A percentile compares a stretch with the other conserved stretches of the same genome.
Evolutionary conservation across 805 yeast species (phyloP).

Genomic region (Isabelozyma pseudorhagii): DNA sequence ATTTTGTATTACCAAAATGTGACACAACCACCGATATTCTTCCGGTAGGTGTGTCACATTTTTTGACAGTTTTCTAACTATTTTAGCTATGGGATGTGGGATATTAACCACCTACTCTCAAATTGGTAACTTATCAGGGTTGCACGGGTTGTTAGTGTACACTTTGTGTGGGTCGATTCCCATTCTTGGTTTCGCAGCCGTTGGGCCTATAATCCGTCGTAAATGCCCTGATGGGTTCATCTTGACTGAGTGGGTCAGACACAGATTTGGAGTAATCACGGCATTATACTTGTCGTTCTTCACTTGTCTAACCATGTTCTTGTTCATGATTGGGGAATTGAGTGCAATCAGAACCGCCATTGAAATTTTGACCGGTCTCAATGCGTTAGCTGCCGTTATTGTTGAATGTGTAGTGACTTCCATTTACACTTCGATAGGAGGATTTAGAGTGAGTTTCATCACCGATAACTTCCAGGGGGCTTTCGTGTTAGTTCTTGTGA

Average conservation of each 20-base stretch:
- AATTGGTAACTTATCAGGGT: constrained; percentile 80
- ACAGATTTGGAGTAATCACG: constrained; percentile 69
- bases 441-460: constrained; percentile 81
- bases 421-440: constrained; percentile 84
- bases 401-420: constrained; percentile 86
- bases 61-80: not conserved
- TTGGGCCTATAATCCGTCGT: constrained; percentile 77
- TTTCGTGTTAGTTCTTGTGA: constrained; percentile 60
- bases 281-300: constrained; percentile 75
- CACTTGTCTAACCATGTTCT: constrained; percentile 78
- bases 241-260: constrained; percentile 90
- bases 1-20: not conserved
- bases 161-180: constrained; percentile 80
- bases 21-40: not conserved
- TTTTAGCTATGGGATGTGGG: constrained; percentile 84
- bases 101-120: constrained; percentile 81
- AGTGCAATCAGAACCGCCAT: constrained; percentile 78
- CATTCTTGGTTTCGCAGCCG: constrained; percentile 72
- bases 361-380: constrained; percentile 70
- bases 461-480: constrained; percentile 87
- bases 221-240: constrained; percentile 89
- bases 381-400: constrained; percentile 77
- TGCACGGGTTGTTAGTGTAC: constrained; percentile 84
- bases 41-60: not conserved
- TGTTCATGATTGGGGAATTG: constrained; percentile 85